These are phyloP conservation scores for Metschnikowia similis DNA, from an alignment of 805 yeast genomes.

Conservation along the genomic window DNA sequence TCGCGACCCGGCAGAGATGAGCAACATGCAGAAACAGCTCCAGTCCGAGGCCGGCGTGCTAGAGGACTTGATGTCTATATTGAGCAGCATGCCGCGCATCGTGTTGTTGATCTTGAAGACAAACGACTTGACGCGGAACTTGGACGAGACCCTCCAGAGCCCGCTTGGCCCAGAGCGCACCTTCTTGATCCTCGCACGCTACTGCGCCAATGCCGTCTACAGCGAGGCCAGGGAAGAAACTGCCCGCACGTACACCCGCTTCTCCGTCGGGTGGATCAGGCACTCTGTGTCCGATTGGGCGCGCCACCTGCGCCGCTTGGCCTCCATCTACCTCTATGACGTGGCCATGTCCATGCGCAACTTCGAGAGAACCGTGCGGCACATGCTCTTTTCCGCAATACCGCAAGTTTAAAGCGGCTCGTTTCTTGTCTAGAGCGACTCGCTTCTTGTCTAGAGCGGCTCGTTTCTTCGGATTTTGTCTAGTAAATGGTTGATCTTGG, in stretches of 20 bases:
- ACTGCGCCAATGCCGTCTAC: slow-evolving; percentile 79
- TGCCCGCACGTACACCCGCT: slow-evolving; percentile 13
- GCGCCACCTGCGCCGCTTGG: slow-evolving; percentile 27
- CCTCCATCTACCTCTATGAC: slow-evolving; percentile 33
- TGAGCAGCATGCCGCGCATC: slow-evolving; percentile 77
- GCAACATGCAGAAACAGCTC: slow-evolving; percentile 60
- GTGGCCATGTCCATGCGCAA: slow-evolving; percentile 21
- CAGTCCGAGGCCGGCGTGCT: slow-evolving; percentile 57
- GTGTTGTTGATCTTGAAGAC: slow-evolving; percentile 87
- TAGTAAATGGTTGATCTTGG: slow-evolving; percentile 71
- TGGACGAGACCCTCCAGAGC: slow-evolving; percentile 77
- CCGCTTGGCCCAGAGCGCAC: slow-evolving; percentile 87
- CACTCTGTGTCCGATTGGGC: slow-evolving; percentile 27
- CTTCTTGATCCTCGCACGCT: slow-evolving; percentile 81
- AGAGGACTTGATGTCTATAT: slow-evolving; percentile 70
- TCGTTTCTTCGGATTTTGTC: slow-evolving; percentile 65
- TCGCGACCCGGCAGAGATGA: slow-evolving; percentile 61
- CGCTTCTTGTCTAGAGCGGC: slow-evolving; percentile 32
- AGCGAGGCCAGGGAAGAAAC: slow-evolving; percentile 54
- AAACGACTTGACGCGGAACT: slow-evolving; percentile 83
- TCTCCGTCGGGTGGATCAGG: slow-evolving; percentile 19
- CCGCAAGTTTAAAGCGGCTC: too few species aligned
- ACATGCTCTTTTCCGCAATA: background rate
- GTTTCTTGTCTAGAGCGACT: slow-evolving; percentile 31
- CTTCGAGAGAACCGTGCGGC: slow-evolving; percentile 2